Evolutionary conservation across 2,329 filamentous ascomycete species (phyloP).

Genomic region (Talaromyces marneffei): DNA sequence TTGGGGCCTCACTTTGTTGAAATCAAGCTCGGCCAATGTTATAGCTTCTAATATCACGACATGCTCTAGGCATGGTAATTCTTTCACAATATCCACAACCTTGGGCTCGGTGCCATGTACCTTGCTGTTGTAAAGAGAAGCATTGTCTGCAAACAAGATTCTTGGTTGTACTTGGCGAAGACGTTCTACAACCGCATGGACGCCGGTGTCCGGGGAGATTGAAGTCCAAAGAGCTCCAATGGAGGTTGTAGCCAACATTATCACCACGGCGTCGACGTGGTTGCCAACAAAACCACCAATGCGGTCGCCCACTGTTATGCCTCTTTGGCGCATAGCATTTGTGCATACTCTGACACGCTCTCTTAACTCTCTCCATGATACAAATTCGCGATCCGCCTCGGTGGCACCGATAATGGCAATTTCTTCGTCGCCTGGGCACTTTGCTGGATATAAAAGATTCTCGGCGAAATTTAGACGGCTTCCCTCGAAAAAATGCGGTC

Average conservation of each 20-base stretch:
- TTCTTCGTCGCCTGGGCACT: slow-evolving; percentile 51
- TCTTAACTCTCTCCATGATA: slow-evolving; percentile 75
- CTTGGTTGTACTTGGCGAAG: slow-evolving; percentile 78
- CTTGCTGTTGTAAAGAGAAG: slow-evolving; percentile 85
- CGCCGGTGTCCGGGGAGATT: slow-evolving; percentile 86
- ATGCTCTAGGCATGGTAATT: slow-evolving; percentile 60
- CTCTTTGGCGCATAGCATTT: slow-evolving; percentile 60
- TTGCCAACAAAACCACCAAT: slow-evolving; percentile 78
- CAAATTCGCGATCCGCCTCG: slow-evolving; percentile 60
- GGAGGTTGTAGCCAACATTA: slow-evolving; percentile 76
- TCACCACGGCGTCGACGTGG: slow-evolving; percentile 77
- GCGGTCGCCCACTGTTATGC: slow-evolving; percentile 57
- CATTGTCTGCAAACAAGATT: slow-evolving; percentile 81
- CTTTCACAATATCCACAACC: slow-evolving; percentile 66
- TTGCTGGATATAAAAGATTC: slow-evolving; percentile 77
- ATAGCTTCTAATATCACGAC: slow-evolving; percentile 72
- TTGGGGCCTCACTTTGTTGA: slow-evolving; percentile 28
- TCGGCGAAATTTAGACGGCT: slow-evolving; percentile 86
- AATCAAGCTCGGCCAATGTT: slow-evolving; percentile 31
- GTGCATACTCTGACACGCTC: slow-evolving; percentile 71
- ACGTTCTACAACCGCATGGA: slow-evolving; percentile 83
- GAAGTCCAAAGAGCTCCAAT: slow-evolving; percentile 89
- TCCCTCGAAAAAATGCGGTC: slow-evolving; percentile 76
- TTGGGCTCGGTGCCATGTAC: slow-evolving; percentile 75
- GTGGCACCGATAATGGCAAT: slow-evolving; percentile 75